Percentiles rank a stretch among this genome's conserved stretches.
Conservation (phyloP, 495 filamentous ascomycete species). For the Durotheca rogersii region DNA sequence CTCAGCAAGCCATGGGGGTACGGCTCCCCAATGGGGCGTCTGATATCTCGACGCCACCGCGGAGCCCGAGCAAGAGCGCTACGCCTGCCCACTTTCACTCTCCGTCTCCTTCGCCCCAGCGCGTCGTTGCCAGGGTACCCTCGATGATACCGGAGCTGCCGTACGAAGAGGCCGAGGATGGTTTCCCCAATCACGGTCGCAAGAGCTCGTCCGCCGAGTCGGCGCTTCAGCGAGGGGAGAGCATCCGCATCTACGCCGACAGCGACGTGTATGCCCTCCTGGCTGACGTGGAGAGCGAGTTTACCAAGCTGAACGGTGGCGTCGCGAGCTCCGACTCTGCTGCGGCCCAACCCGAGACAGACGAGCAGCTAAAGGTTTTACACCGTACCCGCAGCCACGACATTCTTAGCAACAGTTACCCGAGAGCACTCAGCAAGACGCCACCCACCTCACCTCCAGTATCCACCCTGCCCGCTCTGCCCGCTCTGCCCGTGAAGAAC, state of each 20-base stretch:
- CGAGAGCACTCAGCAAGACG: constrained; percentile 24
- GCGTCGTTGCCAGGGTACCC: constrained; percentile 50
- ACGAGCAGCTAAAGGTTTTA: constrained; percentile 33
- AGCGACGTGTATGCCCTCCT: constrained; percentile 62
- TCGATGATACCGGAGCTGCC: constrained; percentile 51
- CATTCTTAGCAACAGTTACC: constrained; percentile 33
- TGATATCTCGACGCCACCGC: constrained; percentile 51
- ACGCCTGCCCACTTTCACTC: constrained; percentile 35
- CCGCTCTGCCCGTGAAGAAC: constrained; percentile 33
- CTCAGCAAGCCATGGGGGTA: constrained; percentile 45
- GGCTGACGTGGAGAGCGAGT: constrained; percentile 60
- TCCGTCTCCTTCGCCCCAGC: constrained; percentile 43
- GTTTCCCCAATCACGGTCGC: constrained; percentile 17
- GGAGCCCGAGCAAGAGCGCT: constrained; percentile 44
- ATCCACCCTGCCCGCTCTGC: constrained; percentile 30
- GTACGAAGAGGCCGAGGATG: constrained; percentile 40
- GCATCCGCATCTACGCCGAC: constrained; percentile 68
- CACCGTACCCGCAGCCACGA: constrained; percentile 46
- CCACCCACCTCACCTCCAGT: constrained; percentile 30
- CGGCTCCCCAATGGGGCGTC: constrained; percentile 38
- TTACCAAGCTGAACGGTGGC: constrained; percentile 51
- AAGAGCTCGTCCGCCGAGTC: constrained; percentile 27
- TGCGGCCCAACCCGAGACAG: constrained; percentile 7
- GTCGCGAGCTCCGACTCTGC: constrained; percentile 18
- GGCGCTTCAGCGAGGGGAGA: constrained; percentile 51